A percentile compares a stretch with the other conserved stretches of the same genome.
Conservation (phyloP, 169 alveolate species). For the Cryptosporidium ryanae region DNA sequence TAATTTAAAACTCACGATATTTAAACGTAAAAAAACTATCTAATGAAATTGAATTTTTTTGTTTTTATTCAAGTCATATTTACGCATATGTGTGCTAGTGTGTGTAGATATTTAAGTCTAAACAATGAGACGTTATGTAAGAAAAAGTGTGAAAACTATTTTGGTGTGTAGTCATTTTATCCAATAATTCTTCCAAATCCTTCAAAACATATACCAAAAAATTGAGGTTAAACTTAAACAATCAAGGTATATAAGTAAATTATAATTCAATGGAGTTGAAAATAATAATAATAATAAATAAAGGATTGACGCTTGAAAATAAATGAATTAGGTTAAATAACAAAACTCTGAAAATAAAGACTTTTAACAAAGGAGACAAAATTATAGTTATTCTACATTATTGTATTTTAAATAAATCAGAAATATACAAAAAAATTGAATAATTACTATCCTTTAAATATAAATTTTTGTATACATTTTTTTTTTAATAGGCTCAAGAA, state of each 20-base stretch:
- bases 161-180: constrained; percentile 4
- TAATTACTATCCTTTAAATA: too few species aligned
- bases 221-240: background rate
- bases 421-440: too few species aligned
- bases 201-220: background rate
- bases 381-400: too few species aligned
- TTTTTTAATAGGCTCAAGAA: too few species aligned
- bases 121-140: constrained; percentile 67
- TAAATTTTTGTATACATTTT: too few species aligned
- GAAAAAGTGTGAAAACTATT: constrained; percentile 55
- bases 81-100: constrained; percentile 71
- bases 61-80: background rate
- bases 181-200: constrained; percentile 9
- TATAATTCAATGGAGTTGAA: background rate
- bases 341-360: background rate
- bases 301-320: background rate
- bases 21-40: too few species aligned
- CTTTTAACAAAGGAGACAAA: too few species aligned
- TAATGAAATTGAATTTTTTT: too few species aligned
- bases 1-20: too few species aligned
- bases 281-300: background rate
- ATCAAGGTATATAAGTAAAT: background rate
- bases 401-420: too few species aligned
- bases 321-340: background rate
- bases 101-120: constrained; percentile 40